phyloP scores from a whole-genome alignment of 345 rosid species.

The Camelina neglecta region DNA sequence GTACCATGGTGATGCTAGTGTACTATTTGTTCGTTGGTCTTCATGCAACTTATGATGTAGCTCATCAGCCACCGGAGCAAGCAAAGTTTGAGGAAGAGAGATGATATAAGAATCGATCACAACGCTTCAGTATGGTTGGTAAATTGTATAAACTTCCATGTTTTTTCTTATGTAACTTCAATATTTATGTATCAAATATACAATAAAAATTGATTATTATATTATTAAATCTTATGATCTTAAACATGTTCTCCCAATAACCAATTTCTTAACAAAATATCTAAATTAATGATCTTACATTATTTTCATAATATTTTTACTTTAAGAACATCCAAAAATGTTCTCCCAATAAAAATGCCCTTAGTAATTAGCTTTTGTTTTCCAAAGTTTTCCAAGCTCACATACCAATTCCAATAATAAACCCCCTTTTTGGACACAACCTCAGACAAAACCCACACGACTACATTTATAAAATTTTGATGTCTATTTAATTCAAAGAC shows the following conservation, averaged over 20 bases:
- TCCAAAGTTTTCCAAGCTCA: constrained; percentile 20
- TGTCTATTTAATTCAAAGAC: background rate
- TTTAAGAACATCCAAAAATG: no score
- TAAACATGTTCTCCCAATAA: no score
- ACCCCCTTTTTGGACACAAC: background rate
- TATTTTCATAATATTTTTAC: no score
- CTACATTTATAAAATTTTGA: background rate
- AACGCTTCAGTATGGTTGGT: background rate
- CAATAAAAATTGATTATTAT: no score
- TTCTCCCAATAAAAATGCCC: no score
- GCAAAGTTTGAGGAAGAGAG: constrained; percentile 36
- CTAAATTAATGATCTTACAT: no score
- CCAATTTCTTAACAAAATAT: no score
- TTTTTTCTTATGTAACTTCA: constrained; percentile 3
- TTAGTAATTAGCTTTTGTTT: constrained; percentile 1
- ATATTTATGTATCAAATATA: background rate
- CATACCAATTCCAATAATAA: constrained; percentile 21
- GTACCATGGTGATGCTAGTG: constrained; percentile 70
- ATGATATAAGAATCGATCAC: constrained; percentile 10
- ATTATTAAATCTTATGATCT: no score
- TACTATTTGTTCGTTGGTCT: constrained; percentile 82
- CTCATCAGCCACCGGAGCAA: no score
- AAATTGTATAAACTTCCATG: constrained; percentile 16
- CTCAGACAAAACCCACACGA: constrained; percentile 19
- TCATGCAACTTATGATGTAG: constrained; percentile 90